Percentiles rank a stretch among this genome's conserved stretches.
phyloP scores from a whole-genome alignment of 2,329 filamentous ascomycete species.

The Celoporthe dispersa region DNA sequence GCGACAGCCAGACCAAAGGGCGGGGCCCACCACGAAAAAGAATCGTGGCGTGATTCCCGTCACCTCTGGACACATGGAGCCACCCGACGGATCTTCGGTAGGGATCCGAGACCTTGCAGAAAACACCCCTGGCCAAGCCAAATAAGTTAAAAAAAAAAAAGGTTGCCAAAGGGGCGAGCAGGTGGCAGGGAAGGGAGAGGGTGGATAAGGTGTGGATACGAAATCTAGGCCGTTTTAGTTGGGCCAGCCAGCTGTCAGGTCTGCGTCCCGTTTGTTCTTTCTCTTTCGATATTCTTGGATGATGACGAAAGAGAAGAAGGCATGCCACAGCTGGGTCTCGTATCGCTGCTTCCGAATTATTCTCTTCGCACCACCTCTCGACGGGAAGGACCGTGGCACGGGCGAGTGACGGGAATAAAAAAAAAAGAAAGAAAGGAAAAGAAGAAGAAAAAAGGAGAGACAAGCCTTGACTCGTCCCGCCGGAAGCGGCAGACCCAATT shows the following conservation, averaged over 20 bases:
- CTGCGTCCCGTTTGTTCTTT: neutral
- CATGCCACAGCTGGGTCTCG: neutral
- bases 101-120: constrained; percentile 24
- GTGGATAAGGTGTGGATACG: neutral
- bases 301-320: constrained; percentile 11
- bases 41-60: constrained; percentile 25
- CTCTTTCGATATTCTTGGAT: neutral
- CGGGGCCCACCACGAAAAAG: constrained; percentile 14
- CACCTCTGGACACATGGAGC: neutral
- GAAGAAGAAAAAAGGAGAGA: neutral
- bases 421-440: neutral
- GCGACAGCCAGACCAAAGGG: neutral
- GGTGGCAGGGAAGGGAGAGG: neutral
- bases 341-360: constrained; percentile 21
- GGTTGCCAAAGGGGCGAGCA: neutral
- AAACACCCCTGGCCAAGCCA: neutral
- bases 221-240: neutral
- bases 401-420: neutral
- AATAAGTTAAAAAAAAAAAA: too few relatives aligned
- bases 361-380: constrained; percentile 21
- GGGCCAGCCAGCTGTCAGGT: constrained; percentile 1
- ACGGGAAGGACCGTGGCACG: neutral
- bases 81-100: constrained; percentile 21
- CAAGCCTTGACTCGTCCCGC: neutral
- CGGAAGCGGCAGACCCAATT: constrained; percentile 4